phyloP scores from a whole-genome alignment of 2,329 filamentous ascomycete species.

The Fusarium transvaalense region DNA sequence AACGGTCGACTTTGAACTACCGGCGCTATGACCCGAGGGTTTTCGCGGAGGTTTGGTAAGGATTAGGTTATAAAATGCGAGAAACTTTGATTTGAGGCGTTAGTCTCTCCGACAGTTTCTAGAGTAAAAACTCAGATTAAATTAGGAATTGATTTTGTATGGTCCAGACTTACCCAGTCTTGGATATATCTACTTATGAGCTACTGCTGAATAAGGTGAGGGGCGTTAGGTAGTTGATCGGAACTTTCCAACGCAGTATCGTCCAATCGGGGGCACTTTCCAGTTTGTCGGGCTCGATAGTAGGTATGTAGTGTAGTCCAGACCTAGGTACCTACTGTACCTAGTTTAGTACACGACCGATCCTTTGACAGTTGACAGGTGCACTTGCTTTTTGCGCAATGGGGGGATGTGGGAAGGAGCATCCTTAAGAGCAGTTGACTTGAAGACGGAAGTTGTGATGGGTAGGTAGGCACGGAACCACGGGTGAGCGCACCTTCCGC shows the following conservation, averaged over 20 bases:
- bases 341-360: conserved; percentile 13
- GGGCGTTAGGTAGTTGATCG: conserved; percentile 9
- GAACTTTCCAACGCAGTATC: conserved; percentile 16
- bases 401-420: conserved; percentile 20
- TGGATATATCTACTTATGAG: neutral
- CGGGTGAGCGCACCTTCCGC: conserved; percentile 30
- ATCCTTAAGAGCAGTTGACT: conserved; percentile 10
- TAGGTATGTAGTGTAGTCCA: neutral
- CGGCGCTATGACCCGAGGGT: conserved; percentile 25
- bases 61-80: conserved; percentile 20
- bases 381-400: conserved; percentile 24
- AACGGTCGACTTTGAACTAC: conserved; percentile 10
- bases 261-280: conserved; percentile 37
- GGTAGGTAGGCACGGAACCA: conserved; percentile 13
- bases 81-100: conserved; percentile 23
- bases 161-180: conserved; percentile 12
- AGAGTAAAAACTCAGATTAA: conserved; percentile 16
- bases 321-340: neutral
- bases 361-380: conserved; percentile 13
- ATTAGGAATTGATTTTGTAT: conserved; percentile 5
- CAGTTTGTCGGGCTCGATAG: conserved; percentile 21
- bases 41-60: conserved; percentile 9
- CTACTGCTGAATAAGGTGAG: conserved; percentile 3
- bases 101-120: conserved; percentile 3
- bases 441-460: neutral